These are phyloP conservation scores for Zanthoxylum bungeanum DNA, from an alignment of 345 rosid species.

Conservation along the genomic window DNA sequence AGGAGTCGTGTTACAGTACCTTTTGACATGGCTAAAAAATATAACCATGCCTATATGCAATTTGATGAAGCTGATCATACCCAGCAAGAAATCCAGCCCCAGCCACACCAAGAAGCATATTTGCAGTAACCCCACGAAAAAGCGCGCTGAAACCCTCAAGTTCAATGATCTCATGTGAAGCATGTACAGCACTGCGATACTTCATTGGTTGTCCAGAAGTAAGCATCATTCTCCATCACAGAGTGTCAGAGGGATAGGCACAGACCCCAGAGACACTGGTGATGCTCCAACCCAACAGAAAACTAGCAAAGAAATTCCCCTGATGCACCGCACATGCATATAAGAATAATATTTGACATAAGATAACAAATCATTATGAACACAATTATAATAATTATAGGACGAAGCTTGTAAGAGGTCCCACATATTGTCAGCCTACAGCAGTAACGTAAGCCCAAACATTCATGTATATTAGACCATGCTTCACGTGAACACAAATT, in stretches of 20 bases:
- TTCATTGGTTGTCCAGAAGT: conserved; percentile 79
- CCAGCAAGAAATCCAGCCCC: conserved; percentile 97
- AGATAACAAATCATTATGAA: not conserved
- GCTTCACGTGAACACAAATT: conserved; percentile 4
- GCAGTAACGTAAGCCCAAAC: not conserved
- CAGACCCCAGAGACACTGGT: conserved; percentile 80
- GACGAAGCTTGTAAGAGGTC: not conserved
- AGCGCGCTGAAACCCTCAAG: conserved; percentile 68
- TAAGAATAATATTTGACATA: not conserved
- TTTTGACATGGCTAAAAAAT: conserved; percentile 29
- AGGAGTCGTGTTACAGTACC: conserved; percentile 29
- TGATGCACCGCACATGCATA: conserved; percentile 19
- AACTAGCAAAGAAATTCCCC: conserved; percentile 91
- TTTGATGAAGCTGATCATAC: conserved; percentile 75
- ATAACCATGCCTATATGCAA: conserved; percentile 49
- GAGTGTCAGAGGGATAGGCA: conserved; percentile 88
- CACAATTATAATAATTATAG: not conserved
- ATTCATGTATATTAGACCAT: not conserved
- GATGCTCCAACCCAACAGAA: conserved; percentile 90
- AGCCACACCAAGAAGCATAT: conserved; percentile 92
- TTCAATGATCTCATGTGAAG: conserved; percentile 58
- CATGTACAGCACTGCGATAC: conserved; percentile 58
- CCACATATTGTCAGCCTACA: not conserved
- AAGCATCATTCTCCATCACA: conserved; percentile 94
- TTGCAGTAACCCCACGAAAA: conserved; percentile 80